Evolutionary conservation across 1,139 yeast species (phyloP), one percentile per base, ranked within the genome.

Genomic region (Pichia sp.): DNA sequence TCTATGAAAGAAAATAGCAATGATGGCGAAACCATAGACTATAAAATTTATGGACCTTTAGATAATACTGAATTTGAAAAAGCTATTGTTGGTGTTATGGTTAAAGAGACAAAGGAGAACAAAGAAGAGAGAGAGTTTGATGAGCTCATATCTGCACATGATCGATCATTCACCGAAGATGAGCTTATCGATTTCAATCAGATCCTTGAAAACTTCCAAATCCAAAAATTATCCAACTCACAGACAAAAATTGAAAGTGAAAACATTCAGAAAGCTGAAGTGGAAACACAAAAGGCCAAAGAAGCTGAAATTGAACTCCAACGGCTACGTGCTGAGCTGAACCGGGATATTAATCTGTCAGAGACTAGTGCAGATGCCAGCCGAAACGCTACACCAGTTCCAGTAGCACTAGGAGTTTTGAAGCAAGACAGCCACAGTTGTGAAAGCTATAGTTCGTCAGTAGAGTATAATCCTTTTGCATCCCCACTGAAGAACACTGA

Each of bases 81-180:
- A 8, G 48, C 50, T 16, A 26, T 41, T 19, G 38, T 31, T 32
- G 54, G 53, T 32, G 52, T 57, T 5, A 49, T 50, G 23, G 44
- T 47, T 3, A 55, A 59, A 40, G 58, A 54, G 48, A 54, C 59
- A 1, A 59, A 55, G 38, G 61, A 59, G 23, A 56, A 49, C 31
- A 59, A 56, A 42, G 62, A 60, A 34, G 59, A 59, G 13, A 54
- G 51, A 31, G 61, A 59, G 15, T 54, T 54, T 43, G 54, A 54
- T 6, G 54, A 51, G 19, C 43, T 57, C n/a, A 43, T 51, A n/a
- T 48, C 54, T 6, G 55, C 46, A 1, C 61, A 59, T 47, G 57
- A 58, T 47, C 42, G 58, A 16, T 47, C 54, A 4, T 55, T 57
- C 13, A 47, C 19, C 6, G 41, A 19, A 2, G 38, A 30, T 1